Conservation (phyloP, 2,329 filamentous ascomycete species). For the Didymella arachidicola region DNA sequence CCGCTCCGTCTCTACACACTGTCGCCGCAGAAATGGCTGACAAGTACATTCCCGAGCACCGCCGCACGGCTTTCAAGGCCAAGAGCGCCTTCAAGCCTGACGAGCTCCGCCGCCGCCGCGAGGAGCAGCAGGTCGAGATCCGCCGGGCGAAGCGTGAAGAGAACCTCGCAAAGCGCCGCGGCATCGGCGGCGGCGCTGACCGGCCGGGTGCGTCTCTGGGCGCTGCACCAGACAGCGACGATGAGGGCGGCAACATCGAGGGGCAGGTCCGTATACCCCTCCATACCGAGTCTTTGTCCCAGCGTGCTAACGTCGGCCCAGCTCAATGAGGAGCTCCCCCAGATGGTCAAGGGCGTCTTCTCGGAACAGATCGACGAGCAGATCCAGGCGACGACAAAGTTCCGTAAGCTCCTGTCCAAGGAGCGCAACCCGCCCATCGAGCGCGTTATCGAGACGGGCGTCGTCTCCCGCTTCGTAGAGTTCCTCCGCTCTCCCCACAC, state of each 20-base stretch:
- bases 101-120: constrained; percentile 95
- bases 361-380: constrained; percentile 98
- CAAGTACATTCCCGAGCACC: constrained; percentile 99
- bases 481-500: constrained; percentile 98
- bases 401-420: constrained; percentile 96
- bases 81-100: constrained; percentile 99
- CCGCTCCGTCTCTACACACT: constrained; percentile 23
- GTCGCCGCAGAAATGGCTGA: constrained; percentile 79
- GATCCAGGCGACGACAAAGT: constrained; percentile 97
- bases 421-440: constrained; percentile 99
- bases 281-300: constrained; percentile 20
- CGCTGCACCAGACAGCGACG: constrained; percentile 93
- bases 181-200: constrained; percentile 75
- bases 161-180: constrained; percentile 97
- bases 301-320: constrained; percentile 53
- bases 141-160: constrained; percentile 98
- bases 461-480: constrained; percentile 96
- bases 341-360: constrained; percentile 98
- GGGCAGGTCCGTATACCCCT: constrained; percentile 76
- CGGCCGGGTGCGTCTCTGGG: constrained; percentile 82
- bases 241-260: constrained; percentile 94
- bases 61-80: constrained; percentile 98
- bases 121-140: constrained; percentile 99
- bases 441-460: constrained; percentile 98
- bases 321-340: constrained; percentile 96